Conservation (phyloP, 2,329 filamentous ascomycete genomes). For the Trichoderma asperellum region DNA sequence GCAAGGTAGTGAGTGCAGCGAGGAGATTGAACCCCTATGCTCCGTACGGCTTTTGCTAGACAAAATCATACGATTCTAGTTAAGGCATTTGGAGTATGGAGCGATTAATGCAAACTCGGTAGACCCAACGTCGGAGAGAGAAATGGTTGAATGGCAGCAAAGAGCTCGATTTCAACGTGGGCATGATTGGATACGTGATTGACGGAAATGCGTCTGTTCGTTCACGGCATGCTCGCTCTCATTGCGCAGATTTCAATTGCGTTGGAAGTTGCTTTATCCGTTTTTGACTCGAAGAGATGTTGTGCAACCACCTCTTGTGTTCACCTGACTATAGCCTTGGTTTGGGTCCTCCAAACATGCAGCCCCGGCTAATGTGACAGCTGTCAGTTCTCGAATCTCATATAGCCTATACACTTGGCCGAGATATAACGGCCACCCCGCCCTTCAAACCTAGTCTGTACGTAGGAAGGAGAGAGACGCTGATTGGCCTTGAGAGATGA, state of each 20-base stretch:
- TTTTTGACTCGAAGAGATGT: neutral
- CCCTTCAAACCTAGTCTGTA: neutral
- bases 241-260: neutral
- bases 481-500: neutral
- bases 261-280: neutral
- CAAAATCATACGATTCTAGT: slow-evolving; percentile 13
- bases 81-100: slow-evolving; percentile 4
- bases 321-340: slow-evolving; percentile 12
- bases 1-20: slow-evolving; percentile 29
- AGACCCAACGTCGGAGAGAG: neutral
- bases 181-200: neutral
- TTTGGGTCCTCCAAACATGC: neutral
- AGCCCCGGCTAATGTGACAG: neutral
- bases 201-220: neutral
- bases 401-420: neutral
- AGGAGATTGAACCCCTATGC: slow-evolving; percentile 31
- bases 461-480: neutral
- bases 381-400: neutral
- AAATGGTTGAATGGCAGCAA: too few species aligned
- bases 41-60: slow-evolving; percentile 10
- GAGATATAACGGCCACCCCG: neutral
- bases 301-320: slow-evolving; percentile 6
- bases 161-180: neutral
- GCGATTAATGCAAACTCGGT: slow-evolving; percentile 15
- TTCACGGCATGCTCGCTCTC: neutral